Percentiles rank a stretch among this genome's conserved stretches.
phyloP scores from a whole-genome alignment of 805 yeast species.

The Metschnikowia vanudenii region DNA sequence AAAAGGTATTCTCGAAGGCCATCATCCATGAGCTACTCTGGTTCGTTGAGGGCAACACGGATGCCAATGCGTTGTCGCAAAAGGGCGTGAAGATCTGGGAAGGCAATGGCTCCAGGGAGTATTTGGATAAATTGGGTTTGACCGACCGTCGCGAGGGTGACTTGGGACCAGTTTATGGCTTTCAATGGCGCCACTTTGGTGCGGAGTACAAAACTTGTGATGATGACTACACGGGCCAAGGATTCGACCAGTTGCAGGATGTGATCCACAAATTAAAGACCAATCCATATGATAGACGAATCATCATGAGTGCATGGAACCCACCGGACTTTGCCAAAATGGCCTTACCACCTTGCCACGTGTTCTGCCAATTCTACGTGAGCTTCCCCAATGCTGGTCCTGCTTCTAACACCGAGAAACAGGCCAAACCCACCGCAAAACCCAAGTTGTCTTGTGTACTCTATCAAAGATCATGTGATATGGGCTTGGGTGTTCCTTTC shows the following conservation, averaged over 20 bases:
- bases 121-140: constrained; percentile 79
- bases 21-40: constrained; percentile 87
- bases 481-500: constrained; percentile 99
- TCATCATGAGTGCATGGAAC: constrained; percentile 96
- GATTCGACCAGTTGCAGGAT: constrained; percentile 84
- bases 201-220: constrained; percentile 88
- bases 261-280: constrained; percentile 76
- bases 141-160: constrained; percentile 85
- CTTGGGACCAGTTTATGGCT: constrained; percentile 97
- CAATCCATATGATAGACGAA: constrained; percentile 92
- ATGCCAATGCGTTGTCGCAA: constrained; percentile 73
- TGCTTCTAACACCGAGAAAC: constrained; percentile 14
- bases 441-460: constrained; percentile 82
- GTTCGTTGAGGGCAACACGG: constrained; percentile 90
- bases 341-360: constrained; percentile 99
- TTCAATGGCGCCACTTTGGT: constrained; percentile 99
- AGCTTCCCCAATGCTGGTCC: constrained; percentile 58
- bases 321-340: constrained; percentile 90
- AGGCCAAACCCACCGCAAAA: constrained; percentile 25
- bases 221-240: constrained; percentile 81
- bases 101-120: constrained; percentile 95
- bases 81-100: constrained; percentile 98
- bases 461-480: constrained; percentile 97
- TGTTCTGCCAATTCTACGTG: constrained; percentile 92
- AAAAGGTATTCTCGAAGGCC: constrained; percentile 85